Conservation (phyloP, 1,139 yeast species). For the Ashbya aceris region DNA sequence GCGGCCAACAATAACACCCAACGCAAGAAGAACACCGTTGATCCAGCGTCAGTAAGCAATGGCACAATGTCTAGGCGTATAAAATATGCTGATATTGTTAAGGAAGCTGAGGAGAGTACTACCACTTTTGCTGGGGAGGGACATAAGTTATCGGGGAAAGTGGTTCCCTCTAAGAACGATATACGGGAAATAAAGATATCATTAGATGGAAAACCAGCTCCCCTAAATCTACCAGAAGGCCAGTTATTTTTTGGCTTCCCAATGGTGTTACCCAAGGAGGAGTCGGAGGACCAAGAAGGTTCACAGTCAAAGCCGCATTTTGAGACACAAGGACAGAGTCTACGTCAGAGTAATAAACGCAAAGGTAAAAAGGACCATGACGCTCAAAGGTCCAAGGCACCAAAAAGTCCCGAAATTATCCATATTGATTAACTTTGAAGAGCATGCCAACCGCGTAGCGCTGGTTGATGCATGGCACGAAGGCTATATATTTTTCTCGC, state of each 20-base stretch:
- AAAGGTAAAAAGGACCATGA: slow-evolving; percentile 44
- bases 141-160: slow-evolving; percentile 61
- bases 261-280: slow-evolving; percentile 56
- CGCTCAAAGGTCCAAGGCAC: slow-evolving; percentile 35
- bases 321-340: slow-evolving; percentile 56
- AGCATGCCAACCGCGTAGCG: too few relatives aligned
- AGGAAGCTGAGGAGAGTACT: slow-evolving; percentile 30
- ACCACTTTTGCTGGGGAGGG: slow-evolving; percentile 55
- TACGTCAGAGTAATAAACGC: slow-evolving; percentile 67
- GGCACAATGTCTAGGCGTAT: slow-evolving; percentile 79
- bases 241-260: slow-evolving; percentile 94
- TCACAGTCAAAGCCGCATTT: slow-evolving; percentile 33
- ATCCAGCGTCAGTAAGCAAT: slow-evolving; percentile 34
- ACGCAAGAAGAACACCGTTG: slow-evolving; percentile 13
- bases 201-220: slow-evolving; percentile 53
- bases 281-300: slow-evolving; percentile 33
- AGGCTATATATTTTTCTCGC: background rate
- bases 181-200: slow-evolving; percentile 19
- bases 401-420: slow-evolving; percentile 65
- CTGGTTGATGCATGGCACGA: too few relatives aligned
- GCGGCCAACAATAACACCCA: slow-evolving; percentile 15
- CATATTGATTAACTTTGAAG: slow-evolving; percentile 50
- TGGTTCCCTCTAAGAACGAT: slow-evolving; percentile 19
- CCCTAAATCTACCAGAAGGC: slow-evolving; percentile 68
- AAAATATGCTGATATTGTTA: slow-evolving; percentile 53